Conservation (phyloP, 768 basidiomycete species). For the Russula sp. region DNA sequence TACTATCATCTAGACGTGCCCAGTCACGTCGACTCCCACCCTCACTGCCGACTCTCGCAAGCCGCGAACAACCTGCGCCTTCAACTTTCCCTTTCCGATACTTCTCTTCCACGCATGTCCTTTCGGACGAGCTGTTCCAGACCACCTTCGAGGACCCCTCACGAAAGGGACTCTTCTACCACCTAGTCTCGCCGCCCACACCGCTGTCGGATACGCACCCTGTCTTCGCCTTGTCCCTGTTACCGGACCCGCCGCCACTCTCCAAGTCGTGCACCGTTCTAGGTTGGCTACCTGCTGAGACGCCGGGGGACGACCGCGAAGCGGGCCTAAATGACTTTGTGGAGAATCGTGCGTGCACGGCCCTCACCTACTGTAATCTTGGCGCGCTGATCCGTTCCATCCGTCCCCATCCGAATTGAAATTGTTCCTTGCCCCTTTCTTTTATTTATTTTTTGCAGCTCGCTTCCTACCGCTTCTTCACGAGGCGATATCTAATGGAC, state of each 20-base stretch:
- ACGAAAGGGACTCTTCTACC: slow-evolving; percentile 21
- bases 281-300: slow-evolving; percentile 24
- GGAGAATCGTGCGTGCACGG: slow-evolving; percentile 55
- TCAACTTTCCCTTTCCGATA: background rate
- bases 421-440: background rate
- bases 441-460: background rate
- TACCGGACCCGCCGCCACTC: slow-evolving; percentile 14
- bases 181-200: slow-evolving; percentile 19
- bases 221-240: slow-evolving; percentile 23
- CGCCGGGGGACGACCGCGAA: slow-evolving; percentile 31
- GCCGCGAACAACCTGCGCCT: background rate
- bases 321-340: slow-evolving; percentile 64
- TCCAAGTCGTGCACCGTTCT: slow-evolving; percentile 19
- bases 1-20: background rate
- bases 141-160: slow-evolving; percentile 21
- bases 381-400: background rate
- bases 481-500: slow-evolving; percentile 46
- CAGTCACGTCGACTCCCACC: background rate
- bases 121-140: background rate
- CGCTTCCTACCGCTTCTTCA: slow-evolving; percentile 42
- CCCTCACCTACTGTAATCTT: background rate
- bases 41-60: background rate
- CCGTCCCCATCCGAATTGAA: no score
- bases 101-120: slow-evolving; percentile 1
- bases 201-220: slow-evolving; percentile 10